These are phyloP conservation scores for Borovskyia barvae DNA, from an alignment of 208 protist genomes.

Conservation along the genomic window DNA sequence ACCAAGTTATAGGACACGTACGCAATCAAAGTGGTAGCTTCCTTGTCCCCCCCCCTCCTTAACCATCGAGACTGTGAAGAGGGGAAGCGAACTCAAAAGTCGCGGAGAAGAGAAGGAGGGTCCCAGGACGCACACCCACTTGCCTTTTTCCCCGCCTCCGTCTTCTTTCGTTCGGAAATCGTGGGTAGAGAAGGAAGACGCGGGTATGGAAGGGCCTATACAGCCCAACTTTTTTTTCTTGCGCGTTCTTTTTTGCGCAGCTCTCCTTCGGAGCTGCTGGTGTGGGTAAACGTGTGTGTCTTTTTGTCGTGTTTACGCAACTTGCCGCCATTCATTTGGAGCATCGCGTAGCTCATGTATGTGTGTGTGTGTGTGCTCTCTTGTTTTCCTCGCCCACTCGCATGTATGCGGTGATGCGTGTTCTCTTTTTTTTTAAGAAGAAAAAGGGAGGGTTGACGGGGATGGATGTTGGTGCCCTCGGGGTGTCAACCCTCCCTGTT, in stretches of 20 bases:
- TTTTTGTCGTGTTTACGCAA: neutral
- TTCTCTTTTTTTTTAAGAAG: neutral
- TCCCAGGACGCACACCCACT: no score
- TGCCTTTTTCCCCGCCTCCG: no score
- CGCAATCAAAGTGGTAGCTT: no score
- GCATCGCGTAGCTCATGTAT: neutral
- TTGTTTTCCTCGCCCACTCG: neutral
- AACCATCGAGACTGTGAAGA: no score
- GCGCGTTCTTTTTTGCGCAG: constrained; percentile 15
- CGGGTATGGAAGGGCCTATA: neutral
- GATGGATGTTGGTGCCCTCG: neutral
- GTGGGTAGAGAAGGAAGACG: no score
- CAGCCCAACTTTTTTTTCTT: neutral
- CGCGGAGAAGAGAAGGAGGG: no score
- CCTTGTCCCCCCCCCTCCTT: no score
- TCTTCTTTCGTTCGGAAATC: no score
- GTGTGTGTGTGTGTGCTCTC: neutral
- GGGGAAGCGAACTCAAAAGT: no score
- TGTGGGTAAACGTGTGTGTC: neutral
- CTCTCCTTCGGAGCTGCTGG: no score
- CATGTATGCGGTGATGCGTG: neutral
- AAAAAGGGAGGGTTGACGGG: neutral
- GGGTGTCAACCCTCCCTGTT: neutral
- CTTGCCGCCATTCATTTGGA: neutral
- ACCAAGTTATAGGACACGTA: constrained; percentile 41